Evolutionary conservation across 176 grass and related monocot genomes (phyloP).

Genomic region (Triticum turgidum): DNA sequence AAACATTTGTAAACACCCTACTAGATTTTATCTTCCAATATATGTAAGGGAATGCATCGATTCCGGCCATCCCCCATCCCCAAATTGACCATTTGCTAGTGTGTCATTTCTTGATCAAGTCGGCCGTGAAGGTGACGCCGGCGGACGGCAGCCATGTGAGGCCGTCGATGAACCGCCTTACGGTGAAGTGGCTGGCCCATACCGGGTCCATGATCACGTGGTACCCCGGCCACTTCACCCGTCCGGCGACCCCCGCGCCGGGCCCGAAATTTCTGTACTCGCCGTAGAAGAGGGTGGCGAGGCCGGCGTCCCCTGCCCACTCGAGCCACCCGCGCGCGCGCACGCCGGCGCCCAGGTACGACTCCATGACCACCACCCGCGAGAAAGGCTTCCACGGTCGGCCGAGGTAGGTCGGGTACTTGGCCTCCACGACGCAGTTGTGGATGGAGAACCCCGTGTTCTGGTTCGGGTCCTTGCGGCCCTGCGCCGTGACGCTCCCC

Average conservation of each 20-base stretch:
- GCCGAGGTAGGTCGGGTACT: constrained; percentile 65
- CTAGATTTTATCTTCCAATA: background rate
- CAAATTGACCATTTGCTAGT: background rate
- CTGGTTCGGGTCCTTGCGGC: constrained; percentile 62
- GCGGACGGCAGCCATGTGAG: constrained; percentile 67
- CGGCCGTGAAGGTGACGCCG: constrained; percentile 72
- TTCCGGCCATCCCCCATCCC: background rate
- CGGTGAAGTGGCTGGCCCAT: constrained; percentile 63
- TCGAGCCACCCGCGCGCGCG: constrained; percentile 67
- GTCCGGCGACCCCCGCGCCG: constrained; percentile 32
- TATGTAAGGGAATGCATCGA: background rate
- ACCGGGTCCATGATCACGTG: constrained; percentile 66
- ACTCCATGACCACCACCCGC: constrained; percentile 75
- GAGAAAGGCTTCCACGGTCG: constrained; percentile 87
- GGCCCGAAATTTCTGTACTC: constrained; percentile 87
- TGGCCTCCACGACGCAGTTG: constrained; percentile 50
- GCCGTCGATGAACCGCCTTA: constrained; percentile 80
- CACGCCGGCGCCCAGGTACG: constrained; percentile 56
- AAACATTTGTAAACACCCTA: background rate
- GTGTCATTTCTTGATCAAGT: constrained; percentile 53
- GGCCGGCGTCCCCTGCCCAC: constrained; percentile 46
- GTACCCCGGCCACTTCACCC: constrained; percentile 80
- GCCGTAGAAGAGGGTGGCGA: constrained; percentile 65
- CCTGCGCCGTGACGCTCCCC: constrained; percentile 69
- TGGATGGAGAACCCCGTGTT: constrained; percentile 78